A percentile compares a stretch with the other conserved stretches of the same genome.
Evolutionary conservation across 129 eudicot species (phyloP).

Genomic region (Oenanthe sinensis): DNA sequence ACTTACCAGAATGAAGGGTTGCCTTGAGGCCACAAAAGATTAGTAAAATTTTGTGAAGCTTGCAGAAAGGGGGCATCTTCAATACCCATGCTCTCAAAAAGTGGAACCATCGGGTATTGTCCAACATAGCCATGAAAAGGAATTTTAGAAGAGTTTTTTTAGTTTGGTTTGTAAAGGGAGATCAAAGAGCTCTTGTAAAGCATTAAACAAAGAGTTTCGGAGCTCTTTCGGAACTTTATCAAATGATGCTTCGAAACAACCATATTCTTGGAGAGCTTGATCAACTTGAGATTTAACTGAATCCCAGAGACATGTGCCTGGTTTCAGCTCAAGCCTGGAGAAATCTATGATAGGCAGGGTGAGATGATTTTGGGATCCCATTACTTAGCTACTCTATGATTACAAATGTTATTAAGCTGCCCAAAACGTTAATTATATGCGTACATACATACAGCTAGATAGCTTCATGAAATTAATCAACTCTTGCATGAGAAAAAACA

Average conservation of each 20-base stretch:
- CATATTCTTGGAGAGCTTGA: conserved; percentile 44
- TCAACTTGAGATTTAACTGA: conserved; percentile 38
- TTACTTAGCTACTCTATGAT: conserved; percentile 1
- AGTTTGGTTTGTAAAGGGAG: conserved; percentile 52
- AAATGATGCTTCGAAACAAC: conserved; percentile 64
- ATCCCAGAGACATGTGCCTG: conserved; percentile 28
- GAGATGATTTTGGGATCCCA: conserved; percentile 44
- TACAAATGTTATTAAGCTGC: neutral
- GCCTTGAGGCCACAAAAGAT: conserved; percentile 60
- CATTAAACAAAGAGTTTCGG: conserved; percentile 25
- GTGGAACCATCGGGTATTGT: conserved; percentile 45
- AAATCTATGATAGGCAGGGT: conserved; percentile 52
- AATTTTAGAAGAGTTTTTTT: conserved; percentile 30
- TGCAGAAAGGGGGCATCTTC: conserved; percentile 31
- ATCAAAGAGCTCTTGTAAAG: conserved; percentile 35
- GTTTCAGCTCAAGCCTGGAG: conserved; percentile 26
- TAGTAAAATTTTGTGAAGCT: conserved; percentile 33
- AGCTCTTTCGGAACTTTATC: conserved; percentile 29
- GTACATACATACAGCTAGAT: neutral
- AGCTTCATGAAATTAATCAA: neutral
- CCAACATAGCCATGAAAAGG: conserved; percentile 62
- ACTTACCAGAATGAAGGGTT: conserved; percentile 42
- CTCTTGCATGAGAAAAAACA: neutral
- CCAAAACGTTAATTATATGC: neutral
- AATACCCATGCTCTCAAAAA: conserved; percentile 52